Evolutionary conservation across 2,329 filamentous ascomycete genomes (phyloP), one percentile per base, ranked within the genome.

Genomic region (Aureobasidium leucospermi): DNA sequence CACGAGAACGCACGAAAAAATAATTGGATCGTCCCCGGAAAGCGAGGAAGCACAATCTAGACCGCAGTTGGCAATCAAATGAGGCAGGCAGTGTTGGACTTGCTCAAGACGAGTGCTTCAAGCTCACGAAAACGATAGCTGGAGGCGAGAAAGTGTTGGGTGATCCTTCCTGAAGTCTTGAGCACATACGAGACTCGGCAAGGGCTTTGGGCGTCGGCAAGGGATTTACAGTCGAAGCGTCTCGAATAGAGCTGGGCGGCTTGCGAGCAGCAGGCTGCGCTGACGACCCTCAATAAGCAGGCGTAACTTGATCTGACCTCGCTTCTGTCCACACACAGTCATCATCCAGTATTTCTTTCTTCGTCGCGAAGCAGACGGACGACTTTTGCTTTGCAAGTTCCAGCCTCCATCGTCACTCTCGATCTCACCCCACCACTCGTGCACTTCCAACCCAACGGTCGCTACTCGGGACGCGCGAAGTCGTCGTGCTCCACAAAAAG

Each of bases 401-500:
- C 45, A 42, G 56, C 29, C 56, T 49, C 34, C 29, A 36, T 51
- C 45, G 36, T 58, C 56, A 48, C 16, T 36, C 46, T 16, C n/a
- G 42, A 47, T 15, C 55, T 31, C 34, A 58, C 55, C 43, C 45
- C 43, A 41, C 32, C 55, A 39, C 34, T 45, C 43, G 53, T 42
- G 53, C 53, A 32, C 7, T 47, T 34, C 28, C 39, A 28, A 58
- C 23, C 13, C 45, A 59, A 51, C 56, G 47, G 56, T 59, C 47
- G 45, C 45, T 42, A 49, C 38, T 34, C 32, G 46, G 46, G 8
- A 57, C 56, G 45, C 45, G 56, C 36, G 43, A 47, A 58, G 55
- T 41, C 55, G 45, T 43, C 28, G 36, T 58, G 56, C 46, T 51
- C 56, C 56, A 59, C 56, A 59, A 59, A 59, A 59, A 59, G 56